Evolutionary conservation across 2,329 filamentous ascomycete species (phyloP).

Genomic region (Septoria petroselini): DNA sequence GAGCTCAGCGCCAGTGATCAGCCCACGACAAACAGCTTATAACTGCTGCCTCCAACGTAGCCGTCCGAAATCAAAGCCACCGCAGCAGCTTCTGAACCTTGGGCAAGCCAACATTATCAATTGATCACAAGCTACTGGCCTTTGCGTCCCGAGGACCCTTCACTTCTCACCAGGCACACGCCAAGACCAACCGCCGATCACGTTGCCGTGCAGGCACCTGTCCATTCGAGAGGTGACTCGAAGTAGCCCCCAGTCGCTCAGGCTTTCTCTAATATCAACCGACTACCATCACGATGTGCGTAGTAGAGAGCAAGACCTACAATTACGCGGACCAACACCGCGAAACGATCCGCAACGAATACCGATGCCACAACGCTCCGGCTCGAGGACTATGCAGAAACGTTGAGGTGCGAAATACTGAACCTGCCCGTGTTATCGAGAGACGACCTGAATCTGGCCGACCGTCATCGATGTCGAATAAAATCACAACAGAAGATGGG

Average conservation of each 20-base stretch:
- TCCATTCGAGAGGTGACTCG: conserved; percentile 1
- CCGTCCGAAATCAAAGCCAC: background rate
- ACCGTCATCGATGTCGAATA: conserved; percentile 12
- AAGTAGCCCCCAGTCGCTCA: background rate
- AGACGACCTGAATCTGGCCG: conserved; percentile 19
- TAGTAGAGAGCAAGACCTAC: conserved; percentile 34
- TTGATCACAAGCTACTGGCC: conserved; percentile 8
- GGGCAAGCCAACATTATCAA: conserved; percentile 2
- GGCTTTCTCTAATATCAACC: background rate
- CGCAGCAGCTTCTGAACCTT: background rate
- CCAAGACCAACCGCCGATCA: conserved; percentile 10
- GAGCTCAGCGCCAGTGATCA: too few relatives aligned
- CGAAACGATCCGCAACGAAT: conserved; percentile 24
- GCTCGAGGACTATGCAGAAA: conserved; percentile 25
- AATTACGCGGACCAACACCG: conserved; percentile 26
- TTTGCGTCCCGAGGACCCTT: conserved; percentile 15
- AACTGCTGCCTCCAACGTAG: too few relatives aligned
- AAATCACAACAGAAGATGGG: conserved; percentile 30
- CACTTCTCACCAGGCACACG: conserved; percentile 9
- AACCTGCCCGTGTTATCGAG: conserved; percentile 25
- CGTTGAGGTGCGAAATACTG: conserved; percentile 20
- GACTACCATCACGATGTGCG: conserved; percentile 31
- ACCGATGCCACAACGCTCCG: conserved; percentile 27
- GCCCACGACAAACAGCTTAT: too few relatives aligned
- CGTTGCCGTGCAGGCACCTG: conserved; percentile 10